A percentile compares a stretch with the other conserved stretches of the same genome.
Conservation (phyloP, 306 rosid species). For the Betula pendula region DNA sequence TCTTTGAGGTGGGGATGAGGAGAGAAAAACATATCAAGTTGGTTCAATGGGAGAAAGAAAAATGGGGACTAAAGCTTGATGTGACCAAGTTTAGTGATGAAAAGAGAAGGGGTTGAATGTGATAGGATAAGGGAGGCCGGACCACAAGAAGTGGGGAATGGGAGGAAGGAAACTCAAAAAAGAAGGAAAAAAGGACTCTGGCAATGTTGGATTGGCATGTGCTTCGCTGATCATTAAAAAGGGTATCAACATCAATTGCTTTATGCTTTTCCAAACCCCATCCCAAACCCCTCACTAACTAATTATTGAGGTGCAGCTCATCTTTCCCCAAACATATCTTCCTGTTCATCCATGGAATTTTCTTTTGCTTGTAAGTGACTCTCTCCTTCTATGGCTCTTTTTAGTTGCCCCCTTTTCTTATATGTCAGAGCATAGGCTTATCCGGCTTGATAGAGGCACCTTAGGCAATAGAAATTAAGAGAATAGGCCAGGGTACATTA, state of each 20-base stretch:
- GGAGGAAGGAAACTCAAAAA: slow-evolving; percentile 15
- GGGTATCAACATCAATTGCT: slow-evolving; percentile 68
- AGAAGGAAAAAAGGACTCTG: slow-evolving; percentile 29
- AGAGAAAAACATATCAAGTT: slow-evolving; percentile 23
- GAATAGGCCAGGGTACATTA: slow-evolving; percentile 23
- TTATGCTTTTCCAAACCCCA: slow-evolving; percentile 54
- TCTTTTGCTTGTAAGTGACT: slow-evolving; percentile 38
- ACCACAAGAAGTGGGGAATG: slow-evolving; percentile 63
- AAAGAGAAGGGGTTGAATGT: slow-evolving; percentile 41
- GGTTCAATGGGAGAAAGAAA: slow-evolving; percentile 14
- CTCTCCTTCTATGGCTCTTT: slow-evolving; percentile 19
- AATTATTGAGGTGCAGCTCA: slow-evolving; percentile 80
- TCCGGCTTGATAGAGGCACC: slow-evolving; percentile 31
- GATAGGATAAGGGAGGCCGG: slow-evolving; percentile 74
- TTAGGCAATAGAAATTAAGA: slow-evolving; percentile 43
- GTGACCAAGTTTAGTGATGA: slow-evolving; percentile 66
- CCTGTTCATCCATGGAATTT: slow-evolving; percentile 45
- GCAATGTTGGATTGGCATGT: slow-evolving; percentile 72
- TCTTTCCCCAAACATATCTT: slow-evolving; percentile 43
- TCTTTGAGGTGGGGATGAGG: slow-evolving; percentile 41
- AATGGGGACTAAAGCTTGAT: slow-evolving; percentile 44
- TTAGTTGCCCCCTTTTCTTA: slow-evolving; percentile 26
- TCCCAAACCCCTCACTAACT: slow-evolving; percentile 36
- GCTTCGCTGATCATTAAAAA: slow-evolving; percentile 63
- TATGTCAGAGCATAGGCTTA: slow-evolving; percentile 55